A percentile compares a stretch with the other conserved stretches of the same genome.
Conservation (phyloP, 345 rosid genomes). For the Melaleuca quinquenervia region DNA sequence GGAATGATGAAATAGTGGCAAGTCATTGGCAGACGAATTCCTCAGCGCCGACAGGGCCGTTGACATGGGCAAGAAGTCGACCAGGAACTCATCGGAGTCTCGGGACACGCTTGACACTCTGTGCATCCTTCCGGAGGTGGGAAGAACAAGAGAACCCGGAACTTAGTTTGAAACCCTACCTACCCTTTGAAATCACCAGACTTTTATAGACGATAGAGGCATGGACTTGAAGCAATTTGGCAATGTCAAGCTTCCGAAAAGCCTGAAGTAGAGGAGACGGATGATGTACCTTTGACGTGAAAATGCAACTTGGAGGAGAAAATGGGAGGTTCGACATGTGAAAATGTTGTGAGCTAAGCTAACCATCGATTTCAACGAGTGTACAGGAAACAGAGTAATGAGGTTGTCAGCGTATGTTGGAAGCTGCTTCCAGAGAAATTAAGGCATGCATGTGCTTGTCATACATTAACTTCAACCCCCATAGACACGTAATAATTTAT, state of each 20-base stretch:
- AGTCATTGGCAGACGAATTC: conserved; percentile 3
- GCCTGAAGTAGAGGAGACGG: not conserved
- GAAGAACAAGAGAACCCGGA: not conserved
- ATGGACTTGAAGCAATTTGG: not conserved
- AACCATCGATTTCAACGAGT: not conserved
- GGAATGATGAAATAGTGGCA: conserved; percentile 5
- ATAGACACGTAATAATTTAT: not conserved
- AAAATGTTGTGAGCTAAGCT: not conserved
- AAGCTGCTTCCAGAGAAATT: conserved; percentile 13
- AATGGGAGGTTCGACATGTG: not conserved
- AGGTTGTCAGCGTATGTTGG: not conserved
- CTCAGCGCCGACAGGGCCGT: not conserved
- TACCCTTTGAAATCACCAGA: not conserved
- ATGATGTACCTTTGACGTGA: not conserved
- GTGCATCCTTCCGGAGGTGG: conserved; percentile 8
- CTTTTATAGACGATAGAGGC: not conserved
- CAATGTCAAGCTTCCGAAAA: not conserved
- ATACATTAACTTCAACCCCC: not conserved
- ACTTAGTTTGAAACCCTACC: not conserved
- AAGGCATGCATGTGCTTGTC: conserved; percentile 16
- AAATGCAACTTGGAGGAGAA: not conserved
- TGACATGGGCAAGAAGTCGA: conserved; percentile 14
- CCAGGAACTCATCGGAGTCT: conserved; percentile 30
- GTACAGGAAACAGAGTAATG: not conserved
- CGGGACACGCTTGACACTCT: conserved; percentile 22